phyloP scores from a whole-genome alignment of 2,329 filamentous ascomycete species.

The Colletotrichum musicola region DNA sequence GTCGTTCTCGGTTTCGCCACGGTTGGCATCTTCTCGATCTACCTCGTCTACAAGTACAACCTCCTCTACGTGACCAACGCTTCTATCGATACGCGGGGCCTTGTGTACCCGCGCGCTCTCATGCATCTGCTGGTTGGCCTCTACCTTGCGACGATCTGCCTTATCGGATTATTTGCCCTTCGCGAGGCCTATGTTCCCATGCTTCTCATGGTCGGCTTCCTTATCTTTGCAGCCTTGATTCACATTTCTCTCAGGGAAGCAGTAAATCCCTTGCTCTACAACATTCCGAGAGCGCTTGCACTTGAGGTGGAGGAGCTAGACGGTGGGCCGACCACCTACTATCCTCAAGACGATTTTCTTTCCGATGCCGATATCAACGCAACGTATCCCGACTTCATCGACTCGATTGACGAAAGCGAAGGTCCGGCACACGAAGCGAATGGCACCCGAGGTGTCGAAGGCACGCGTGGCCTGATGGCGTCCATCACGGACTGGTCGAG shows the following conservation, averaged over 20 bases:
- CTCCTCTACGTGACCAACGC: constrained; percentile 88
- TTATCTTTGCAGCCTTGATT: constrained; percentile 81
- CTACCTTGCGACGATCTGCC: constrained; percentile 84
- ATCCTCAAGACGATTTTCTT: constrained; percentile 31
- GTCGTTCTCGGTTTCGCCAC: constrained; percentile 86
- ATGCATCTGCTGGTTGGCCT: constrained; percentile 87
- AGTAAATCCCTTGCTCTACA: constrained; percentile 80
- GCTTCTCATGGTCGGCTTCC: constrained; percentile 80
- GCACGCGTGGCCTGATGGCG: constrained; percentile 50
- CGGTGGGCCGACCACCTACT: background rate
- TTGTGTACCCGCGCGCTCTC: constrained; percentile 88
- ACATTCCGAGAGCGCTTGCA: constrained; percentile 79
- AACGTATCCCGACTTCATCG: constrained; percentile 33
- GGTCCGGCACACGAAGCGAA: constrained; percentile 41
- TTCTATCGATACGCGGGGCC: constrained; percentile 86
- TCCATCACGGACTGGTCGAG: constrained; percentile 51
- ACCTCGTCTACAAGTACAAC: constrained; percentile 91
- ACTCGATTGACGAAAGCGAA: constrained; percentile 43
- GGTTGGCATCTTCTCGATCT: constrained; percentile 83
- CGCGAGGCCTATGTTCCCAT: constrained; percentile 75
- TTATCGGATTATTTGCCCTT: constrained; percentile 87
- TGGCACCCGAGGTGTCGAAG: constrained; percentile 52
- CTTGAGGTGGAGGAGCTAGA: constrained; percentile 62
- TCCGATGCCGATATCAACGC: constrained; percentile 26
- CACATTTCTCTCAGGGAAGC: constrained; percentile 81